Conservation (phyloP, 1,139 yeast species). For the Diutina siamensis region DNA sequence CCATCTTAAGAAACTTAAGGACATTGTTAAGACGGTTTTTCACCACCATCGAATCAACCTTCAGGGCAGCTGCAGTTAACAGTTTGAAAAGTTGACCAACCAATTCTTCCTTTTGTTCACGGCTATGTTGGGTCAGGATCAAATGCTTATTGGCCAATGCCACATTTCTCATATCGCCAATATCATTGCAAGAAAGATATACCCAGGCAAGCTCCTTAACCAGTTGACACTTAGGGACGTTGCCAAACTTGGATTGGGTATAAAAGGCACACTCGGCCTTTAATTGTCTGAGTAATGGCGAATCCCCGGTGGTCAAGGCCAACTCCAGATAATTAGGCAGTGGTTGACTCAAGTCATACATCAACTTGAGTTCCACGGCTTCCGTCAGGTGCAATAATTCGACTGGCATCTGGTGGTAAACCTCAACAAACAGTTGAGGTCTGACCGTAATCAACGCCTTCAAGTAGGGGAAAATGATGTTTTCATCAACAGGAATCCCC, state of each 20-base stretch:
- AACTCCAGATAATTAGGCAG: background rate
- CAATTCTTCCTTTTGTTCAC: background rate
- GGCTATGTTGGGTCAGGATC: background rate
- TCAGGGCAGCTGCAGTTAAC: background rate
- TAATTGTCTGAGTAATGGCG: background rate
- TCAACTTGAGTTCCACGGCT: background rate
- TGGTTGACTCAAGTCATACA: background rate
- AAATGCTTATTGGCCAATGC: background rate
- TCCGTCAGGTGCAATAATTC: background rate
- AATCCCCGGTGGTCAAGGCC: background rate
- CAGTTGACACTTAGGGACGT: background rate
- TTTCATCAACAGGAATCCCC: background rate
- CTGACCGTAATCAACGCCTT: background rate
- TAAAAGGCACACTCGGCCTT: background rate
- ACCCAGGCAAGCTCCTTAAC: conserved; percentile 1
- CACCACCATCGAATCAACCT: background rate
- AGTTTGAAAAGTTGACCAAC: background rate
- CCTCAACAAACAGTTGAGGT: background rate
- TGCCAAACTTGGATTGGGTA: background rate
- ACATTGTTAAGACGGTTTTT: background rate
- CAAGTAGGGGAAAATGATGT: background rate
- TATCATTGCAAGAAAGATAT: background rate
- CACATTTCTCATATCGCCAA: background rate
- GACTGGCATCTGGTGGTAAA: background rate
- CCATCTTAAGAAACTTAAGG: conserved; percentile 3